Conservation (phyloP, 768 basidiomycete species). For the Mycena polygramma region DNA sequence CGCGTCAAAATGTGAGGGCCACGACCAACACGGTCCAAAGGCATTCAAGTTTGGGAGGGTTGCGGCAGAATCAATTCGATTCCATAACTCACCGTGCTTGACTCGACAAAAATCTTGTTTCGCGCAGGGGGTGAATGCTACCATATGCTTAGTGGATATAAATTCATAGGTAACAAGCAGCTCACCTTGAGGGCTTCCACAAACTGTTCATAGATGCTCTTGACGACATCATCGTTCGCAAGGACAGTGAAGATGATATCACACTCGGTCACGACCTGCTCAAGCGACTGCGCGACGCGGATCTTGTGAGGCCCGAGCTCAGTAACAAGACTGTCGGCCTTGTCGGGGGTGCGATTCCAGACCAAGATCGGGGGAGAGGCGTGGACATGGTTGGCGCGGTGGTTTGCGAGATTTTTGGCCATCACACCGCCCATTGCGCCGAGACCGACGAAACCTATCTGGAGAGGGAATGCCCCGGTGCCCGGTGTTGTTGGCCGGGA, state of each 20-base stretch:
- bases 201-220: constrained; percentile 71
- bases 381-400: constrained; percentile 52
- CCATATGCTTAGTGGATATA: constrained; percentile 29
- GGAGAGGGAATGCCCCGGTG: constrained; percentile 38
- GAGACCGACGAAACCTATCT: constrained; percentile 62
- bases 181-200: constrained; percentile 69
- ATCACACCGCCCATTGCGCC: constrained; percentile 83
- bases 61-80: no score
- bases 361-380: constrained; percentile 69
- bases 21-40: no score
- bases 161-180: neutral
- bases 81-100: constrained; percentile 74
- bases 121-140: constrained; percentile 59
- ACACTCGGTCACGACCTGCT: constrained; percentile 73
- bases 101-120: constrained; percentile 87
- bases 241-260: constrained; percentile 86
- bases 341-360: constrained; percentile 80
- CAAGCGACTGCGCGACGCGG: constrained; percentile 66
- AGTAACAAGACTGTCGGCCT: constrained; percentile 68
- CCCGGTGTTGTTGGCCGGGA: constrained; percentile 72
- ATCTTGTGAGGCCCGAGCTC: constrained; percentile 68
- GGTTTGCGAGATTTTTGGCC: constrained; percentile 82
- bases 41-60: no score
- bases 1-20: no score
- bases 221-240: constrained; percentile 78